phyloP scores from a whole-genome alignment of 306 rosid genomes.

The Cercis canadensis region DNA sequence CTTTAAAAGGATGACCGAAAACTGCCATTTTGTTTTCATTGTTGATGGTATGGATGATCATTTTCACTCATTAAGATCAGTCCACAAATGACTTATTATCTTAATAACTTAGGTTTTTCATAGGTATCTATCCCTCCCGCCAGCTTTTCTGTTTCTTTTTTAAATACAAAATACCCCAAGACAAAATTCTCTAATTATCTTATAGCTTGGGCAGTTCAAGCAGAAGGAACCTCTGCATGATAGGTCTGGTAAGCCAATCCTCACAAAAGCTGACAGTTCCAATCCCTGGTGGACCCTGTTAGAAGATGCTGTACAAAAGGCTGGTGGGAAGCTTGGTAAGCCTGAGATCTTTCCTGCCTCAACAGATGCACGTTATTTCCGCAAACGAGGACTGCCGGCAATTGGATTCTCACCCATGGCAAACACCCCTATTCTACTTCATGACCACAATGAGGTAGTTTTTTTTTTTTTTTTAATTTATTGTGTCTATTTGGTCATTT shows the following conservation, averaged over 20 bases:
- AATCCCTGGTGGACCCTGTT: slow-evolving; percentile 92
- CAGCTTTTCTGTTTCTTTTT: not conserved
- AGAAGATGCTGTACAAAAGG: slow-evolving; percentile 72
- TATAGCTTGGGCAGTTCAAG: slow-evolving; percentile 72
- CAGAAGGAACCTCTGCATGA: slow-evolving; percentile 56
- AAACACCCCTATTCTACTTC: slow-evolving; percentile 88
- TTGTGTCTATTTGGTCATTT: slow-evolving; percentile 1
- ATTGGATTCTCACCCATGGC: slow-evolving; percentile 97
- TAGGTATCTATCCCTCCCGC: not conserved
- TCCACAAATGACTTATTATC: slow-evolving; percentile 1
- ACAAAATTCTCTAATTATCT: slow-evolving; percentile 31
- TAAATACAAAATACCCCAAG: not conserved
- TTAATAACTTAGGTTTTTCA: not conserved
- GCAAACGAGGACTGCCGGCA: slow-evolving; percentile 78
- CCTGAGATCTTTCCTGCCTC: slow-evolving; percentile 90
- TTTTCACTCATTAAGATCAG: not conserved
- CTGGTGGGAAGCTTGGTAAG: slow-evolving; percentile 82
- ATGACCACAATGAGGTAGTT: slow-evolving; percentile 95
- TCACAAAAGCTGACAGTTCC: slow-evolving; percentile 74
- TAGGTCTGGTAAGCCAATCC: slow-evolving; percentile 61
- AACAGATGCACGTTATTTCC: slow-evolving; percentile 88
- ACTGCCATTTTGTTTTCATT: slow-evolving; percentile 19
- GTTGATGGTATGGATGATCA: not conserved
- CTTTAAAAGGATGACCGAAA: slow-evolving; percentile 11
- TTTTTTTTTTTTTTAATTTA: not conserved